Evolutionary conservation across 345 rosid species (phyloP).

Genomic region (Euphorbia peplus): DNA sequence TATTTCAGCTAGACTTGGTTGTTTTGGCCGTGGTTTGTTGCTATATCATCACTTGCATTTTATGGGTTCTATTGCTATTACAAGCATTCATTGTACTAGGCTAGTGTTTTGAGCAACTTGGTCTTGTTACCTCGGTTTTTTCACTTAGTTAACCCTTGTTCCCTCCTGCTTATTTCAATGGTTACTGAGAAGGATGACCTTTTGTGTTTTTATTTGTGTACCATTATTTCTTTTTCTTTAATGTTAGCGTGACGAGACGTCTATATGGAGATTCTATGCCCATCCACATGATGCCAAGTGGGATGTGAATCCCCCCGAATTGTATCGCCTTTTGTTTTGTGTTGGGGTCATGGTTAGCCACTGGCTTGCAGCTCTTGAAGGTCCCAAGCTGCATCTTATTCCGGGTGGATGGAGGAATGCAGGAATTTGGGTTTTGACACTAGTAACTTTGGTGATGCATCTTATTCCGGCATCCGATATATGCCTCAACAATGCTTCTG

Average conservation of each 20-base stretch:
- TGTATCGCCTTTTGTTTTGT: conserved; percentile 57
- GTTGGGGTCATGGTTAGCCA: conserved; percentile 61
- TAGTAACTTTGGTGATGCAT: conserved; percentile 62
- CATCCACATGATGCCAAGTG: conserved; percentile 72
- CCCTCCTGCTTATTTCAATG: conserved; percentile 82
- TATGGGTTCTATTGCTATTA: conserved; percentile 61
- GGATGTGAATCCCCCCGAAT: conserved; percentile 61
- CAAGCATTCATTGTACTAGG: conserved; percentile 58
- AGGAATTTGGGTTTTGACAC: conserved; percentile 68
- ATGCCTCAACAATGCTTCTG: conserved; percentile 73
- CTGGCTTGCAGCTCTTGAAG: conserved; percentile 90
- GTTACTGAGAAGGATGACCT: conserved; percentile 91
- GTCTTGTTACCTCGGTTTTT: conserved; percentile 59
- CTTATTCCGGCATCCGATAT: conserved; percentile 72
- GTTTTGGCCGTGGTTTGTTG: too few relatives aligned
- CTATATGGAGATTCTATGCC: conserved; percentile 68
- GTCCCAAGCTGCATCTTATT: conserved; percentile 72
- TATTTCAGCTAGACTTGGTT: too few relatives aligned
- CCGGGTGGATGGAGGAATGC: conserved; percentile 68
- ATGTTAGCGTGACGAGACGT: conserved; percentile 67
- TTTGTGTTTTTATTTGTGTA: conserved; percentile 77
- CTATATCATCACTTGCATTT: too few relatives aligned
- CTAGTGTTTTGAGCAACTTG: conserved; percentile 73
- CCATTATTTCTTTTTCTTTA: conserved; percentile 87
- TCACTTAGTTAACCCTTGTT: conserved; percentile 83